Evolutionary conservation across 192 early-diverging fungal genomes (phyloP).

Genomic region (Haplosporangium gracile): DNA sequence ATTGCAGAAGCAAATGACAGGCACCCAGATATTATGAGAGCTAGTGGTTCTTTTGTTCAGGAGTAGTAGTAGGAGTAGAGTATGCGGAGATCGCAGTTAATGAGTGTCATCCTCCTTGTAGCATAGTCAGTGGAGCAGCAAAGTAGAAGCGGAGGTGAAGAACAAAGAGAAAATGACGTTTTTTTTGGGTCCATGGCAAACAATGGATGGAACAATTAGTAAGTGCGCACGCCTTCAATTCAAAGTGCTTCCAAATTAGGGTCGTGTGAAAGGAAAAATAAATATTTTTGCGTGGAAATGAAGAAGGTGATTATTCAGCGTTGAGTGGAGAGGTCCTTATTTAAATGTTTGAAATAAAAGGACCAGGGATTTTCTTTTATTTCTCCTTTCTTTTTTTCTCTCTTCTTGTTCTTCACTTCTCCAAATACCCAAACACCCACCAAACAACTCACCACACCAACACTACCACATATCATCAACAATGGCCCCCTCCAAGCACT

Average conservation of each 20-base stretch:
- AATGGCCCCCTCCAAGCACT: conserved; percentile 45
- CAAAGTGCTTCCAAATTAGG: neutral
- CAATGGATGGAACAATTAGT: neutral
- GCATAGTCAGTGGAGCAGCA: neutral
- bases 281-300: neutral
- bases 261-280: neutral
- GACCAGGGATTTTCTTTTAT: neutral
- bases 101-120: no score
- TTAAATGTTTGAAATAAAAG: neutral
- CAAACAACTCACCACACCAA: neutral
- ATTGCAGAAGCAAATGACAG: no score
- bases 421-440: neutral
- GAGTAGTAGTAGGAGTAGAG: no score
- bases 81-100: no score
- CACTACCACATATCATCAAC: conserved; percentile 12
- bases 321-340: no score
- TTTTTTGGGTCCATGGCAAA: neutral
- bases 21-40: no score
- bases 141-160: neutral
- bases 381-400: neutral
- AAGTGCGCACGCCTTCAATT: neutral
- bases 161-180: neutral
- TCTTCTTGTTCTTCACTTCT: conserved; percentile 4
- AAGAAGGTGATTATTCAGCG: neutral
- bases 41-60: no score